Conservation (phyloP, 352 stramenopile genomes). For the Phytophthora cryptogea region DNA sequence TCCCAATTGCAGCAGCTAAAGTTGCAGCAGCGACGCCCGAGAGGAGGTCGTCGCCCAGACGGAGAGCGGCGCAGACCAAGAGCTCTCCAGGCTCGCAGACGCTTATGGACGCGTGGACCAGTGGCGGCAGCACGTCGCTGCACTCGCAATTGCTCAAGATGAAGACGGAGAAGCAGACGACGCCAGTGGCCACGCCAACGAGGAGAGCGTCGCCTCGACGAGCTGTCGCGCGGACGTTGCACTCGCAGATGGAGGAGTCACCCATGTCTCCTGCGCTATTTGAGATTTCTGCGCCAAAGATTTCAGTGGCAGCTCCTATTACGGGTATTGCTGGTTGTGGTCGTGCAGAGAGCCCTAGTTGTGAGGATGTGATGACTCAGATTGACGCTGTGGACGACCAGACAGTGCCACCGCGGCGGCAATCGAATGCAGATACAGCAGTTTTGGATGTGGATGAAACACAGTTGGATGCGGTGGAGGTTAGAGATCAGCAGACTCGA, state of each 20-base stretch:
- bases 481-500: neutral
- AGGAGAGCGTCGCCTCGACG: slow-evolving; percentile 24
- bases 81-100: slow-evolving; percentile 9
- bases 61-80: slow-evolving; percentile 9
- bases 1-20: slow-evolving; percentile 7
- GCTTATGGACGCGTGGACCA: slow-evolving; percentile 24
- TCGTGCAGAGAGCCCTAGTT: neutral
- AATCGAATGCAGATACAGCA: neutral
- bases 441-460: slow-evolving; percentile 2
- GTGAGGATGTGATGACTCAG: slow-evolving; percentile 2
- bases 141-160: slow-evolving; percentile 16
- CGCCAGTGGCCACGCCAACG: neutral
- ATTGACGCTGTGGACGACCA: slow-evolving; percentile 1
- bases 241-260: slow-evolving; percentile 16
- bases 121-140: slow-evolving; percentile 6
- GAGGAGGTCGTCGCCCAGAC: slow-evolving; percentile 11
- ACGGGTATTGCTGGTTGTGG: neutral
- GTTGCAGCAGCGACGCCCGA: slow-evolving; percentile 11
- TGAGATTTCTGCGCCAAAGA: slow-evolving; percentile 21
- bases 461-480: neutral
- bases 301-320: neutral
- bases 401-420: slow-evolving; percentile 2
- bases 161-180: slow-evolving; percentile 15
- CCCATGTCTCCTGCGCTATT: slow-evolving; percentile 34
- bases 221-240: slow-evolving; percentile 7